Evolutionary conservation across 2,329 filamentous ascomycete species (phyloP), one percentile per base, ranked within the genome.

Genomic region (Rhynchosporium agropyri): DNA sequence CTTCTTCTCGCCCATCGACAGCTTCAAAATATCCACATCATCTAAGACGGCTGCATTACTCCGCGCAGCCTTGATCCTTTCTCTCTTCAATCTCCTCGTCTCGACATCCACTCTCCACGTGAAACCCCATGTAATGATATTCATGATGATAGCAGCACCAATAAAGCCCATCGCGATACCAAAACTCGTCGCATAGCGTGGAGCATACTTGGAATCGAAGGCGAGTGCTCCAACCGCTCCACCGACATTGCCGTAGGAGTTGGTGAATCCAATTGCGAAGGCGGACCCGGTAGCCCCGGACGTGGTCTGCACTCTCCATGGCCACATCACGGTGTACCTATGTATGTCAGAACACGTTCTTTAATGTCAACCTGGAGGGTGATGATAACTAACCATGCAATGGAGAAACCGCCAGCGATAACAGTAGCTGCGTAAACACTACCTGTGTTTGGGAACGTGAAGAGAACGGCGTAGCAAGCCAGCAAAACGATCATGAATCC

Each of bases 311-410:
- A 80, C 79, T 3, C 80, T 76, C 80, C 80, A 82, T 10, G 80
- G 80, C 80, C 80, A 80, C 80, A 82, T 82, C 63, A 81, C 74
- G 0, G 80, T 78, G 65, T 75, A 83, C 59, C 79, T 36, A 1
- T 10, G 33, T 36, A 36, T 36, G 33, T 36, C 33, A 36, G 33
- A 36, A 36, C 2, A 81, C 1, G 77, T 75, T 2, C 75, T 72
- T 0, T 78, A 75, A 10, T 80, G 74, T 0, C 76, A 76, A 50
- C 78, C 78, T 5, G 75, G 79, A 33, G 82, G 9, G 9, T 6
- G 9, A 6, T 5, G 9, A 36, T 6, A 1, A 36, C 33, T 36
- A 36, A 36, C 33, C 33, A 36, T 36, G 33, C 33, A 36, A 10
- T 36, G 5, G 33, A 36, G 33, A 36, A 36, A 10, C 33, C 33